Evolutionary conservation across 768 basidiomycete species (phyloP).

Genomic region (Tylopilus plumbeoviolaceoides): DNA sequence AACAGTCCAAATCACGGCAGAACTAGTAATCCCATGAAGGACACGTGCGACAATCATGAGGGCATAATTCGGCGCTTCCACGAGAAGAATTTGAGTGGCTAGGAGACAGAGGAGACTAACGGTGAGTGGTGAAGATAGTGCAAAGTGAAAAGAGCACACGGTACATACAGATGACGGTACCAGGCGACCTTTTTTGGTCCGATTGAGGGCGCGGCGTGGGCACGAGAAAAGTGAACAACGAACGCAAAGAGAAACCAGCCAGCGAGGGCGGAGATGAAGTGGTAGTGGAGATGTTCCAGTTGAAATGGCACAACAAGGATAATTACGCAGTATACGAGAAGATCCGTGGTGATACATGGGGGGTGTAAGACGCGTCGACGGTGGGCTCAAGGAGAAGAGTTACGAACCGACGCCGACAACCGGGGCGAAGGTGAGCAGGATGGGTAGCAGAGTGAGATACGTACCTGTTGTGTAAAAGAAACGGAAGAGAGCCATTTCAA

Average conservation of each 20-base stretch:
- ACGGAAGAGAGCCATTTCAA: slow-evolving; percentile 56
- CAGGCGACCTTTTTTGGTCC: too few relatives aligned
- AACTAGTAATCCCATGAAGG: slow-evolving; percentile 58
- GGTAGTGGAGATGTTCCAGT: too few relatives aligned
- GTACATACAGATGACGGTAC: too few relatives aligned
- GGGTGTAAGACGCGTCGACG: not conserved
- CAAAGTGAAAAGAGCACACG: too few relatives aligned
- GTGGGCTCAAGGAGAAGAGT: not conserved
- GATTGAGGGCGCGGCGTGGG: too few relatives aligned
- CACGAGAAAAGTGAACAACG: too few relatives aligned
- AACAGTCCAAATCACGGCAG: too few relatives aligned
- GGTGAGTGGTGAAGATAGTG: too few relatives aligned
- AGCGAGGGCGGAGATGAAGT: too few relatives aligned
- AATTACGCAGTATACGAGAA: slow-evolving; percentile 39
- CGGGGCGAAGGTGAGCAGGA: slow-evolving; percentile 7
- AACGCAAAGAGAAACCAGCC: too few relatives aligned
- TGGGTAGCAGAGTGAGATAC: not conserved
- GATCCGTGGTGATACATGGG: slow-evolving; percentile 44
- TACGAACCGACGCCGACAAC: slow-evolving; percentile 49
- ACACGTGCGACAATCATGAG: slow-evolving; percentile 56
- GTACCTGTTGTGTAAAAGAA: slow-evolving; percentile 49
- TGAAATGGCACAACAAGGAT: too few relatives aligned
- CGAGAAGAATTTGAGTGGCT: slow-evolving; percentile 49
- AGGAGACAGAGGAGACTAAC: slow-evolving; percentile 47
- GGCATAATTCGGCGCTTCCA: slow-evolving; percentile 56